Percentiles rank a stretch among this genome's conserved stretches.
Evolutionary conservation across 1,139 yeast genomes (phyloP).

Genomic region (Lodderomyces parapsilosis): DNA sequence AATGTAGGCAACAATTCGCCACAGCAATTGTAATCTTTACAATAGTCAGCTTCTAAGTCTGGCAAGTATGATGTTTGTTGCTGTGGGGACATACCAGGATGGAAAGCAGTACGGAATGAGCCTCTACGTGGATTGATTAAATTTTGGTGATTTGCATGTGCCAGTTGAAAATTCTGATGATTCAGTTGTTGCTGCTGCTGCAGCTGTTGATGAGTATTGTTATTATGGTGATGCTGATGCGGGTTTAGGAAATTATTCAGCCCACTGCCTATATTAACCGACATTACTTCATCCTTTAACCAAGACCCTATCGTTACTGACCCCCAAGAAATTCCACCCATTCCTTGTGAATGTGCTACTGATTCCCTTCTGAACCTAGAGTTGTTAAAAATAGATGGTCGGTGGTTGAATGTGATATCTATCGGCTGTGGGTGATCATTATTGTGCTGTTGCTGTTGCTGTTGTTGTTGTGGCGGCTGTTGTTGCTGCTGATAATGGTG

Average conservation of each 20-base stretch:
- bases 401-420: slow-evolving; percentile 47
- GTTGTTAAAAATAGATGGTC: slow-evolving; percentile 38
- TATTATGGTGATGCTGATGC: slow-evolving; percentile 14
- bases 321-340: slow-evolving; percentile 99
- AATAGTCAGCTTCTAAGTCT: slow-evolving; percentile 89
- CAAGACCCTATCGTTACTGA: slow-evolving; percentile 92
- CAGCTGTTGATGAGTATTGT: slow-evolving; percentile 21
- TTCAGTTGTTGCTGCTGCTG: slow-evolving; percentile 18
- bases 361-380: slow-evolving; percentile 70
- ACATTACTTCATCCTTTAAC: slow-evolving; percentile 89
- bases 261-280: slow-evolving; percentile 27
- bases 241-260: slow-evolving; percentile 1
- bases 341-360: slow-evolving; percentile 93
- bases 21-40: slow-evolving; percentile 95
- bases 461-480: slow-evolving; percentile 2
- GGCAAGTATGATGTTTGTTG: slow-evolving; percentile 78
- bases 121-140: slow-evolving; percentile 46
- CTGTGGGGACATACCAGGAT: slow-evolving; percentile 55
- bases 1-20: slow-evolving; percentile 89
- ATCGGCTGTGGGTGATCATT: slow-evolving; percentile 40
- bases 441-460: slow-evolving; percentile 2
- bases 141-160: slow-evolving; percentile 21
- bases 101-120: slow-evolving; percentile 27
- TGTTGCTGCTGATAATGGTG: slow-evolving; percentile 3
- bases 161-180: slow-evolving; percentile 12